Conservation (phyloP, 2,329 filamentous ascomycete genomes). For the Cladorrhinum sp. region DNA sequence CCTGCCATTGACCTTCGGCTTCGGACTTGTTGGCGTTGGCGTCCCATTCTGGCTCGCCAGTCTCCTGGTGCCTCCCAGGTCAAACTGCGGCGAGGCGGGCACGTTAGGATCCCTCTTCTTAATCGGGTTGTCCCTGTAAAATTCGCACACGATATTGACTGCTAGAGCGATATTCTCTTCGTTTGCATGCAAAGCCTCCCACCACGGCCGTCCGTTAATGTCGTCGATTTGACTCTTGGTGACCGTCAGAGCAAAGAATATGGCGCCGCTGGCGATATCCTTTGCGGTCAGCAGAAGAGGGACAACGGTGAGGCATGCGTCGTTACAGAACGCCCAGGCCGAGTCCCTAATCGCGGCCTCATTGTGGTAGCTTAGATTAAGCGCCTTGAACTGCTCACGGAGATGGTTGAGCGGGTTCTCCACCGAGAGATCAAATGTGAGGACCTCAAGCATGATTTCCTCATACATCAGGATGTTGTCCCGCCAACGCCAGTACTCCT, state of each 20-base stretch:
- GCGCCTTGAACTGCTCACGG: constrained; percentile 64
- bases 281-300: constrained; percentile 77
- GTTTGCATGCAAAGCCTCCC: constrained; percentile 72
- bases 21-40: constrained; percentile 43
- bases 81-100: constrained; percentile 52
- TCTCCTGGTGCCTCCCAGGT: constrained; percentile 54
- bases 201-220: constrained; percentile 76
- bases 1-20: constrained; percentile 29
- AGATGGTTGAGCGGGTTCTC: constrained; percentile 84
- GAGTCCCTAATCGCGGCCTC: constrained; percentile 81
- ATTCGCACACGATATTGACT: constrained; percentile 71
- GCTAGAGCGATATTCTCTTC: constrained; percentile 68
- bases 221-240: constrained; percentile 71
- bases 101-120: constrained; percentile 53
- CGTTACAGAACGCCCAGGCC: constrained; percentile 92
- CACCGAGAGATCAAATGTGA: constrained; percentile 92
- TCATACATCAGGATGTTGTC: constrained; percentile 92
- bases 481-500: constrained; percentile 97
- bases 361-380: constrained; percentile 54
- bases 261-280: constrained; percentile 77
- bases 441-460: constrained; percentile 82
- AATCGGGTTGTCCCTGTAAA: constrained; percentile 63
- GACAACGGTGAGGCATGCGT: constrained; percentile 79
- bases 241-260: constrained; percentile 82
- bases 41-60: constrained; percentile 48